Evolutionary conservation across 768 basidiomycete species (phyloP).

Genomic region (Calocera viscosa): DNA sequence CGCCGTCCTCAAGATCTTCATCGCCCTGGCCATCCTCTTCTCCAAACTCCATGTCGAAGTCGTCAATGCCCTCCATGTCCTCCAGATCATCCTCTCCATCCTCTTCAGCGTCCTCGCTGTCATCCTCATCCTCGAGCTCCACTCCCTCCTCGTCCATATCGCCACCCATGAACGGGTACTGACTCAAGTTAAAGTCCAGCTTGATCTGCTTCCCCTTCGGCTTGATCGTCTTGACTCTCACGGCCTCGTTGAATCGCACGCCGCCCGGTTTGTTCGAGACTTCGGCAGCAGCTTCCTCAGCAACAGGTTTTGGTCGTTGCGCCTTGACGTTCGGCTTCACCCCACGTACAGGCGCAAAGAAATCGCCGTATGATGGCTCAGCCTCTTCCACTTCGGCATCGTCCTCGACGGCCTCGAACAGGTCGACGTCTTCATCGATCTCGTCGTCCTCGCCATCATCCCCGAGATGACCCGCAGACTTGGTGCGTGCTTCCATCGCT

Average conservation of each 20-base stretch:
- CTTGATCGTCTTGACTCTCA: constrained; percentile 70
- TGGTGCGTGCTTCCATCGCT: constrained; percentile 52
- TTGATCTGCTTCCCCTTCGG: constrained; percentile 44
- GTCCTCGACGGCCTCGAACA: constrained; percentile 51
- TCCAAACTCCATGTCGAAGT: constrained; percentile 18
- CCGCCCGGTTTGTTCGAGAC: constrained; percentile 28
- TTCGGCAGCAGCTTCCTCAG: constrained; percentile 15
- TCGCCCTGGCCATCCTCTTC: constrained; percentile 21
- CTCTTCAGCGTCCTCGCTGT: constrained; percentile 1
- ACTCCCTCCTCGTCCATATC: constrained; percentile 26
- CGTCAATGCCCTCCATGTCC: constrained; percentile 14
- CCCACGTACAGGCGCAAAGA: neutral
- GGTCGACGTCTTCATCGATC: constrained; percentile 39
- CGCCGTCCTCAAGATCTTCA: constrained; percentile 27
- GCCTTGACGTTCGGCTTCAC: constrained; percentile 14
- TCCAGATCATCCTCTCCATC: constrained; percentile 24
- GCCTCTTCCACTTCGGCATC: constrained; percentile 35
- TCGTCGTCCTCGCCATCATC: constrained; percentile 44
- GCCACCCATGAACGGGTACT: constrained; percentile 25
- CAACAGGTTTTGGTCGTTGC: constrained; percentile 19
- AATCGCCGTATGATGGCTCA: constrained; percentile 19
- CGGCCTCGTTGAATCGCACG: constrained; percentile 72
- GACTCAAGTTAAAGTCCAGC: constrained; percentile 28
- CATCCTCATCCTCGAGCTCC: constrained; percentile 34
- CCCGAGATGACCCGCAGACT: constrained; percentile 49